phyloP scores from a whole-genome alignment of 805 yeast species.

The Grigorovia jiainica region DNA sequence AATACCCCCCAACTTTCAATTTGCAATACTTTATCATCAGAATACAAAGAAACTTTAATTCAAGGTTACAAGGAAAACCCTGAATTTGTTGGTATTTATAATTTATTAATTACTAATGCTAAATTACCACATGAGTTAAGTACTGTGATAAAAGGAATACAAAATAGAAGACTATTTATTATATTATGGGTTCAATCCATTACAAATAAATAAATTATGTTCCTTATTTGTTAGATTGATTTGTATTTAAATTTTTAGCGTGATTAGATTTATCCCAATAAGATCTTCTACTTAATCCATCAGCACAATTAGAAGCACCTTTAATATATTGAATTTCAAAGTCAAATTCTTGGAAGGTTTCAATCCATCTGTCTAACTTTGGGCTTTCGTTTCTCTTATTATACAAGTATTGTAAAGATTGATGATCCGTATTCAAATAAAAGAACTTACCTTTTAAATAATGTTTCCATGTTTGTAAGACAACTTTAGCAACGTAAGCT shows the following conservation, averaged over 20 bases:
- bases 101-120: too few species aligned
- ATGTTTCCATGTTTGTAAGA: not conserved
- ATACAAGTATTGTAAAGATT: not conserved
- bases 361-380: too few species aligned
- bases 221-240: too few species aligned
- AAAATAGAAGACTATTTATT: not conserved
- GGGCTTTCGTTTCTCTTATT: too few species aligned
- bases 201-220: not conserved
- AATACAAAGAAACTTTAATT: too few species aligned
- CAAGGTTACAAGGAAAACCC: too few species aligned
- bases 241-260: too few species aligned
- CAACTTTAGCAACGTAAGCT: not conserved
- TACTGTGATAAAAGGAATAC: not conserved
- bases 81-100: too few species aligned
- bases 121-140: not conserved
- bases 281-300: not conserved
- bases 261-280: too few species aligned
- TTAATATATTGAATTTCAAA: not conserved
- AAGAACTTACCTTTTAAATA: conserved; percentile 1
- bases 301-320: not conserved
- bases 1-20: too few species aligned
- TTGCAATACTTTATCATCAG: too few species aligned
- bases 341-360: too few species aligned
- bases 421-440: not conserved
- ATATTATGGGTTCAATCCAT: not conserved